Percentiles rank a stretch among this genome's conserved stretches.
phyloP scores from a whole-genome alignment of 2,329 filamentous ascomycete species.

The Tolypocladium cylindrosporum region DNA sequence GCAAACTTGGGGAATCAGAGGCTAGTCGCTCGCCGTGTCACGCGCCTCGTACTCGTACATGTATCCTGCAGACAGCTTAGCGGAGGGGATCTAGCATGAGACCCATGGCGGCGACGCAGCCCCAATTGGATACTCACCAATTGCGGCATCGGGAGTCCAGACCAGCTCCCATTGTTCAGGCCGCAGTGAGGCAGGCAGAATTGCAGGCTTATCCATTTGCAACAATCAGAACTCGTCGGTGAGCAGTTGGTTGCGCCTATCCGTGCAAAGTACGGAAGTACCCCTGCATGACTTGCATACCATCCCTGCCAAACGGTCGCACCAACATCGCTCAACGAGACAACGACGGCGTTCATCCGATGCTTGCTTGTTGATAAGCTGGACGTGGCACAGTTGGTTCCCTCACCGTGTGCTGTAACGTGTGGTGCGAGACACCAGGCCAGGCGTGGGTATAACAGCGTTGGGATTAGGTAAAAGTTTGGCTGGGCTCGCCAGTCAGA shows the following conservation, averaged over 20 bases:
- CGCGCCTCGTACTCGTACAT: background rate
- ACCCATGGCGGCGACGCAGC: background rate
- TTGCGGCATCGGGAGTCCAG: background rate
- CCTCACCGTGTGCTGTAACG: slow-evolving; percentile 6
- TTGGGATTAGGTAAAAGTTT: slow-evolving; percentile 27
- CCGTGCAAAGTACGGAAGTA: background rate
- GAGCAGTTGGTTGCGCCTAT: background rate
- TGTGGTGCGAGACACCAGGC: slow-evolving; percentile 1
- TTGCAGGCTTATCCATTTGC: background rate
- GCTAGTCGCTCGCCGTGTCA: background rate
- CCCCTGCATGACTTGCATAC: background rate
- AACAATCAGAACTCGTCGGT: background rate
- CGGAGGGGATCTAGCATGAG: background rate
- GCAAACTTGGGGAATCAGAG: background rate
- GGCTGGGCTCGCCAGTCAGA: slow-evolving; percentile 24
- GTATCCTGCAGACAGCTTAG: background rate
- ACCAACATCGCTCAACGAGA: background rate
- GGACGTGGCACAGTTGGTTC: background rate
- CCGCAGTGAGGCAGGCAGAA: background rate
- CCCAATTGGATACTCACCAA: background rate
- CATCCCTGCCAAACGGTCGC: background rate
- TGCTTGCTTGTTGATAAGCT: background rate
- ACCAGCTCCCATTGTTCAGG: background rate
- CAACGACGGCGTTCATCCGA: background rate
- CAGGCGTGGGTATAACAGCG: slow-evolving; percentile 5